Evolutionary conservation across 2,329 filamentous ascomycete species (phyloP), one percentile per base, ranked within the genome.

Genomic region (Aspergillus nomiae): DNA sequence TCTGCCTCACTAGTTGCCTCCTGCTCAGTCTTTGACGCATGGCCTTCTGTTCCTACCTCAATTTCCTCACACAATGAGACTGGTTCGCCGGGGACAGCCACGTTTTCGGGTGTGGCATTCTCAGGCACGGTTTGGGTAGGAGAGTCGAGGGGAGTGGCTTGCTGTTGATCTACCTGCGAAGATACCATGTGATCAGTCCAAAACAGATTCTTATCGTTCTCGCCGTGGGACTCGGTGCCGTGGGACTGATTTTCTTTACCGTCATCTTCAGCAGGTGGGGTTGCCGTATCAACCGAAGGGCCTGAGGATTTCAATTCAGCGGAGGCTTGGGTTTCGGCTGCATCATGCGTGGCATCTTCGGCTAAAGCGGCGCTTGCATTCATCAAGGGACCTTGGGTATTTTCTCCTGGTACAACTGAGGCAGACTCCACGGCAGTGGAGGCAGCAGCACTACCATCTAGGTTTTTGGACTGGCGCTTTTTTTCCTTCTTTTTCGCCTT

Each of bases 401-500:
- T 56, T 16, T 71, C 67, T 43, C 66, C 63, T 6, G 60, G 48
- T 32, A 19, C 51, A 54, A 21, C 3, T 14, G 51, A 21, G 32
- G 50, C 26, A 24, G 28, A 54, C 12, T 55, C 32, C n/a, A 32
- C 51, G 24, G 62, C 28, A 14, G 60, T 53, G 45, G 62, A 46
- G 60, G 63, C 41, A 54, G 63, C 43, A 53, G 70, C 66, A 16
- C 67, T 61, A 16, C 71, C 68, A 53, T 72, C 71, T 51, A 69
- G 62, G 55, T 62, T 71, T 58, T 76, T 74, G 19, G 75, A 77
- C 45, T 74, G 71, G 53, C 71, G 74, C 63, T 73, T 76, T 65
- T 77, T 78, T 34, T 81, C 79, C 63, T 84, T 83, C 68, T 83
- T 84, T 67, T 84, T 84, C 12, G 74, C 80, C 66, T 83, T 85